A percentile compares a stretch with the other conserved stretches of the same genome.
Evolutionary conservation across 1,139 yeast genomes (phyloP).

Genomic region (Pichiaceae sp.): DNA sequence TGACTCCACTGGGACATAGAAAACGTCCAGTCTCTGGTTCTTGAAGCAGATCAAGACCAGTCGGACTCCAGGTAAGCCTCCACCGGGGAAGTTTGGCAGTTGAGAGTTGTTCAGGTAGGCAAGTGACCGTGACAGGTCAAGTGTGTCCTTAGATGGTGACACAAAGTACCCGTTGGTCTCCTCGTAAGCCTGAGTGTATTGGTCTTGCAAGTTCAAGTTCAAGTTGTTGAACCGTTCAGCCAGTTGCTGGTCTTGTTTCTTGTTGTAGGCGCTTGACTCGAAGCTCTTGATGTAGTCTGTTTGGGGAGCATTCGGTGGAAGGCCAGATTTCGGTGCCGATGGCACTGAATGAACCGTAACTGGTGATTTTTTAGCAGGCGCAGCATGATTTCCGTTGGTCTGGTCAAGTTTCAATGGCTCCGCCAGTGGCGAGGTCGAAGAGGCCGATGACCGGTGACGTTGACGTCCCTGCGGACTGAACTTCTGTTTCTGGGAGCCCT

Average conservation of each 20-base stretch:
- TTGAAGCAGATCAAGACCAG: conserved; percentile 75
- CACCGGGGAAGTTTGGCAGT: conserved; percentile 23
- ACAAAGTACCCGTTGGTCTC: conserved; percentile 20
- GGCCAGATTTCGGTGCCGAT: conserved; percentile 3
- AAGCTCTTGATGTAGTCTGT: conserved; percentile 13
- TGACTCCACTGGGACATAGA: conserved; percentile 40
- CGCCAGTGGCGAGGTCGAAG: conserved; percentile 16
- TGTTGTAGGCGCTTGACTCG: conserved; percentile 5
- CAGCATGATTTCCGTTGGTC: too few species aligned
- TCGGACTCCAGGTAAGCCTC: conserved; percentile 21
- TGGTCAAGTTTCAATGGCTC: conserved; percentile 2
- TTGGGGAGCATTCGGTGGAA: conserved; percentile 13
- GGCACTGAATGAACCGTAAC: too few species aligned
- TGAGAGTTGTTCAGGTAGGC: conserved; percentile 14
- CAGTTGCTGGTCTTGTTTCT: conserved; percentile 2
- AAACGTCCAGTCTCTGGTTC: conserved; percentile 79
- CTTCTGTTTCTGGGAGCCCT: neutral
- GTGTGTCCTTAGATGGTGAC: conserved; percentile 15
- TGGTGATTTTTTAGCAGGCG: too few species aligned
- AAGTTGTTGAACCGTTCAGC: conserved; percentile 5
- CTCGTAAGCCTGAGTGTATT: conserved; percentile 14
- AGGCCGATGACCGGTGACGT: conserved; percentile 13
- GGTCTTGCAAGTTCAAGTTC: conserved; percentile 12
- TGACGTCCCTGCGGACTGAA: neutral
- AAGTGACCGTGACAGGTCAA: conserved; percentile 16